Conservation (phyloP, 495 filamentous ascomycete species). For the Aspergillus cristatus region DNA sequence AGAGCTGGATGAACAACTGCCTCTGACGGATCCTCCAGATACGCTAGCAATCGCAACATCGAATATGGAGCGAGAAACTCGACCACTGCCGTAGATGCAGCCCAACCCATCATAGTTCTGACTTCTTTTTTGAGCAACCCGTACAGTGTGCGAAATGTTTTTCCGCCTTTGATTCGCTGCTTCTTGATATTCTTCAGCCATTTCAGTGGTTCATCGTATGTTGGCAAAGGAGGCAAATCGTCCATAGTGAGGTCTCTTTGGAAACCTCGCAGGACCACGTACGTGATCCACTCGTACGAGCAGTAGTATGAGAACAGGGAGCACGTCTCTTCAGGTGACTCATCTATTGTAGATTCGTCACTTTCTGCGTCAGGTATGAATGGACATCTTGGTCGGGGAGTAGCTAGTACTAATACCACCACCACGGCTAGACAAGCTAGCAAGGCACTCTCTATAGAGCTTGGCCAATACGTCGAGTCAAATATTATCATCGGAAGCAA, state of each 20-base stretch:
- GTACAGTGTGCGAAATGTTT: slow-evolving; percentile 32
- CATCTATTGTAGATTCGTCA: slow-evolving; percentile 8
- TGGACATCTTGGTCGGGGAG: slow-evolving; percentile 12
- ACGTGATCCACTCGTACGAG: slow-evolving; percentile 40
- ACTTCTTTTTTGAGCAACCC: slow-evolving; percentile 30
- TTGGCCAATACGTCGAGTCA: slow-evolving; percentile 9
- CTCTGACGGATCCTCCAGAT: slow-evolving; percentile 19
- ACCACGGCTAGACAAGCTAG: slow-evolving; percentile 9
- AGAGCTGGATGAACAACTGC: slow-evolving; percentile 29
- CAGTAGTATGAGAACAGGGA: slow-evolving; percentile 39
- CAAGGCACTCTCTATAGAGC: slow-evolving; percentile 2
- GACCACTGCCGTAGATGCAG: slow-evolving; percentile 19
- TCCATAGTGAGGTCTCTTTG: slow-evolving; percentile 32
- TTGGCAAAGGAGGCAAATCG: slow-evolving; percentile 38
- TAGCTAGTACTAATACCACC: slow-evolving; percentile 6
- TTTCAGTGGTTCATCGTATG: slow-evolving; percentile 38
- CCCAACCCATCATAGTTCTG: slow-evolving; percentile 27
- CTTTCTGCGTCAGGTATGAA: slow-evolving; percentile 2
- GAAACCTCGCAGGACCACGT: slow-evolving; percentile 35
- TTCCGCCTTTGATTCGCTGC: slow-evolving; percentile 27
- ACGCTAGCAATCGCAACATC: slow-evolving; percentile 33
- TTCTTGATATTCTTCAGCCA: slow-evolving; percentile 28
- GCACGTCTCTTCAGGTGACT: slow-evolving; percentile 40
- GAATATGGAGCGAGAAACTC: slow-evolving; percentile 36
- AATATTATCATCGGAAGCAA: slow-evolving; percentile 12